Evolutionary conservation across 2,329 filamentous ascomycete species (phyloP), one percentile per base, ranked within the genome.

Genomic region (Exophiala sp.): DNA sequence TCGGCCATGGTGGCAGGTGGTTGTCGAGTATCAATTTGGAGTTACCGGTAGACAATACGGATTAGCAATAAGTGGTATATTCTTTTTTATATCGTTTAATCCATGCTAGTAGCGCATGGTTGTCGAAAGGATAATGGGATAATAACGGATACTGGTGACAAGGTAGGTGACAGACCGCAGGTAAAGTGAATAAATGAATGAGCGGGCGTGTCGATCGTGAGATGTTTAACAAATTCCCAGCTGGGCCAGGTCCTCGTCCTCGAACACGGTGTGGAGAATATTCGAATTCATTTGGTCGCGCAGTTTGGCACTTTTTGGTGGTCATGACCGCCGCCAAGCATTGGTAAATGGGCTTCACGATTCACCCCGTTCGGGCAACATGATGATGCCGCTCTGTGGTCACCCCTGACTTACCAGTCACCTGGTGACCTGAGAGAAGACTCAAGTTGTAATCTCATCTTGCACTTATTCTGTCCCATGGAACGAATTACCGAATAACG

Each of bases 1-100:
- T 66, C 65, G 64, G 72, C 66, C 71, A 74, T 74, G 57, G 54
- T 64, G 48, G 51, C 39, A 29, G 16, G 20, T 36, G 10, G 35
- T 12, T 48, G 38, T 32, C 50, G 41, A 34, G 34, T 44, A 49
- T 47, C 43, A 48, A 41, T 11, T 21, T 20, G 16, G 32, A 52
- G 48, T 42, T 58, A 50, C 58, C 52, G 46, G 29, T 49, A 36
- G 51, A 55, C 50, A 48, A 35, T 42, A 47, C 46, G 49, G 45
- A 36, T 46, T 50, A 52, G 54, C 24, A 34, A 40, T 52, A 42
- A 36, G 45, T 16, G 24, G 10, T 48, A 47, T 55, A 46, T 49
- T 49, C 24, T 29, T 29, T 29, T 29, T 29, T 29, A 49, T 43
- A 50, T 38, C 12, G 11, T 40, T 42, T 52, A 48, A 39, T 59